Evolutionary conservation across 306 rosid genomes (phyloP).

Genomic region (Comarum palustre): DNA sequence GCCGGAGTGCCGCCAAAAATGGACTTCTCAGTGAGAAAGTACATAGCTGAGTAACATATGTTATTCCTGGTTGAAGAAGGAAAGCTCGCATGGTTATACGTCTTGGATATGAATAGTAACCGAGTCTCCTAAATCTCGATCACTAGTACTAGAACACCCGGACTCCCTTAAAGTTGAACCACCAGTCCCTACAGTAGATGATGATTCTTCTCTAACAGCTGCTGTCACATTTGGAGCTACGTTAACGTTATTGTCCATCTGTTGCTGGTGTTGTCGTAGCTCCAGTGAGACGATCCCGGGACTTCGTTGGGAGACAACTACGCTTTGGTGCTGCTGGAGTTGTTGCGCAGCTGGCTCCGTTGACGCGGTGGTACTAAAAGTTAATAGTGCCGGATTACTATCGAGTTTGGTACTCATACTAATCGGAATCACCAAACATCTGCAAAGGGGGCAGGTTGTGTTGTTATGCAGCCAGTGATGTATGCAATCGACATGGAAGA

Average conservation of each 20-base stretch:
- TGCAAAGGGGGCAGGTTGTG: conserved; percentile 80
- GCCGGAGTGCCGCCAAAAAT: conserved; percentile 5
- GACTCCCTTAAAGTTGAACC: conserved; percentile 9
- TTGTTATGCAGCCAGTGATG: conserved; percentile 68
- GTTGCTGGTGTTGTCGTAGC: conserved; percentile 16
- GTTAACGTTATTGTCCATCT: not conserved
- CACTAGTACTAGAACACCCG: conserved; percentile 2
- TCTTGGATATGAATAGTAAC: conserved; percentile 26
- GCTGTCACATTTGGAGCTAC: not conserved
- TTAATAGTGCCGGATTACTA: not conserved
- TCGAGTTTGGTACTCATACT: conserved; percentile 19
- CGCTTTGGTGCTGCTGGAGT: conserved; percentile 1
- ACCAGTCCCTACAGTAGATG: not conserved
- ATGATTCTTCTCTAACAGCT: conserved; percentile 19
- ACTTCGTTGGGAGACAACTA: conserved; percentile 13
- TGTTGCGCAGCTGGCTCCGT: conserved; percentile 5
- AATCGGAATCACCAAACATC: conserved; percentile 56
- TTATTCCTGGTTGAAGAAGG: not conserved
- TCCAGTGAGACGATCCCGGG: conserved; percentile 21
- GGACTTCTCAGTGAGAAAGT: not conserved
- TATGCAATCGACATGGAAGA: conserved; percentile 75
- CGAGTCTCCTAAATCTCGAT: conserved; percentile 22
- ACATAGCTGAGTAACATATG: not conserved
- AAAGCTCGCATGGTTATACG: not conserved
- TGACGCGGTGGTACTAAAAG: not conserved